Evolutionary conservation across 2,329 filamentous ascomycete genomes (phyloP).

Genomic region (Diaporthe vaccinii): DNA sequence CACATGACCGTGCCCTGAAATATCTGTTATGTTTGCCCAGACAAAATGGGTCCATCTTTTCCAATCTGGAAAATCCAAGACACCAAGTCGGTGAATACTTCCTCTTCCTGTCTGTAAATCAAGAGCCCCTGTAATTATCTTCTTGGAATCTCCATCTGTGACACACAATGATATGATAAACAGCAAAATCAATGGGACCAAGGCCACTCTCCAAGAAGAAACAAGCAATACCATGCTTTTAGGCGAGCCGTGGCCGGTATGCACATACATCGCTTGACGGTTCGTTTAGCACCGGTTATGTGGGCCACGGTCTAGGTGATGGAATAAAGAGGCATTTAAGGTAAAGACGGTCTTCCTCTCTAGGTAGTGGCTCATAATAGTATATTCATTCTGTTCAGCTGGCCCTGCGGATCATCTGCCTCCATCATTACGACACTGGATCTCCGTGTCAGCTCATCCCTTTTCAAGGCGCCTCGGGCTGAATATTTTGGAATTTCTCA

Average conservation of each 20-base stretch:
- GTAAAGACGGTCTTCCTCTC: too few species aligned
- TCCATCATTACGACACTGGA: too few species aligned
- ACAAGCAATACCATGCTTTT: constrained; percentile 18
- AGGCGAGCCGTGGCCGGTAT: not conserved
- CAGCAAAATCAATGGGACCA: not conserved
- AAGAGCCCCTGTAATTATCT: not conserved
- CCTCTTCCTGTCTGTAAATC: not conserved
- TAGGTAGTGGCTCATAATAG: too few species aligned
- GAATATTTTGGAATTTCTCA: too few species aligned
- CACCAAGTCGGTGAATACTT: not conserved
- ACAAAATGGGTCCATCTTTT: not conserved
- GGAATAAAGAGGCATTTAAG: too few species aligned
- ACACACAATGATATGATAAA: not conserved
- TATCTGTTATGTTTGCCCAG: not conserved
- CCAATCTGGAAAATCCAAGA: not conserved
- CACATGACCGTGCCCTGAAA: not conserved
- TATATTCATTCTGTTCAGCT: too few species aligned
- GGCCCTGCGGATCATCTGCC: too few species aligned
- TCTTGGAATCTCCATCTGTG: not conserved
- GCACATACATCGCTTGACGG: too few species aligned
- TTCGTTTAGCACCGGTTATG: too few species aligned
- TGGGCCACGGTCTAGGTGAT: too few species aligned
- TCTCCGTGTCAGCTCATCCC: too few species aligned
- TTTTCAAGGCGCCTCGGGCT: too few species aligned
- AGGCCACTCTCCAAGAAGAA: not conserved